A percentile compares a stretch with the other conserved stretches of the same genome.
These are phyloP conservation scores for Nitzschia sp. DNA, from an alignment of 108 stramenopile species.

Conservation along the genomic window DNA sequence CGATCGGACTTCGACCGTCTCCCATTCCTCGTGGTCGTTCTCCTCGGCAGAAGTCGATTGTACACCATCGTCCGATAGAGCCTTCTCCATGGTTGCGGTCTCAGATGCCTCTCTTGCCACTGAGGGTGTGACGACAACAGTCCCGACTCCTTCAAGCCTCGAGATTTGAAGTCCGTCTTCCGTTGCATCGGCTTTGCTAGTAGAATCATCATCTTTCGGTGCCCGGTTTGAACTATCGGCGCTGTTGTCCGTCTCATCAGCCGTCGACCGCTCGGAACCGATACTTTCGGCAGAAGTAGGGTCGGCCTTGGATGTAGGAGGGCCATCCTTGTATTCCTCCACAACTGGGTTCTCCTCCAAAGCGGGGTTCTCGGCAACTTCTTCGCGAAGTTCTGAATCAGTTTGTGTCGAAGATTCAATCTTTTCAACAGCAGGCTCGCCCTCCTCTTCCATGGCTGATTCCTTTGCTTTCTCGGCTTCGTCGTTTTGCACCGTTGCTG, in stretches of 20 bases:
- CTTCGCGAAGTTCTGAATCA: not conserved
- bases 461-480: not conserved
- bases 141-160: not conserved
- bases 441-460: not conserved
- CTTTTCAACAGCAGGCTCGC: not conserved
- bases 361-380: not conserved
- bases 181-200: not conserved
- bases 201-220: not conserved
- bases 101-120: not conserved
- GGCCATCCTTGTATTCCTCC: no score
- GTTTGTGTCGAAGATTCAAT: not conserved
- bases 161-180: not conserved
- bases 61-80: not conserved
- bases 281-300: no score
- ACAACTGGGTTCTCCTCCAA: not conserved
- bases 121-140: slow-evolving; percentile 2
- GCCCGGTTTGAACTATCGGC: not conserved
- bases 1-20: slow-evolving; percentile 63
- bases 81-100: not conserved
- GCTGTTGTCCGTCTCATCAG: not conserved
- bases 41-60: slow-evolving; percentile 4
- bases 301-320: no score
- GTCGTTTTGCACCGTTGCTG: not conserved
- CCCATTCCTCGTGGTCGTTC: slow-evolving; percentile 62
- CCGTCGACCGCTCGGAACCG: not conserved